A percentile compares a stretch with the other conserved stretches of the same genome.
Evolutionary conservation across 305 asterid genomes (phyloP).

Genomic region (Rubia tinctorum): DNA sequence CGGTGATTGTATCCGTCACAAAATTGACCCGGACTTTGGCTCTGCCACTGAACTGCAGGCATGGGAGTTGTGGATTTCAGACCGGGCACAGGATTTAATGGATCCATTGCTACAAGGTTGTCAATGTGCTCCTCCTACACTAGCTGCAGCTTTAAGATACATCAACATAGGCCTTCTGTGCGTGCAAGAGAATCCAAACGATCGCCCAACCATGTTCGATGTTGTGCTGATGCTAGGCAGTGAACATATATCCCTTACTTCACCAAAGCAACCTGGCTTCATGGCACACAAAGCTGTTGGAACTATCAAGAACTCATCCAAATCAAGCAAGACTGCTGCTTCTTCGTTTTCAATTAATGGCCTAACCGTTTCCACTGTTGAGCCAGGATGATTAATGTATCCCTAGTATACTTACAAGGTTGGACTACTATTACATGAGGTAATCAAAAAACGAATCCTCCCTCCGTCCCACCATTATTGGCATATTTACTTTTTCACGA

Average conservation of each 20-base stretch:
- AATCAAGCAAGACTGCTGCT: neutral
- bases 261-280: slow-evolving; percentile 41
- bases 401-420: neutral
- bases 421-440: no score
- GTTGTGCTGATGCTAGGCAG: slow-evolving; percentile 32
- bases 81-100: slow-evolving; percentile 28
- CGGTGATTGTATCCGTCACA: no score
- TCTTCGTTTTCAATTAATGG: slow-evolving; percentile 25
- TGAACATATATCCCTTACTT: slow-evolving; percentile 29
- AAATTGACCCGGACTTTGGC: no score
- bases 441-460: no score
- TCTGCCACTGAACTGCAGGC: slow-evolving; percentile 21
- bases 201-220: slow-evolving; percentile 36
- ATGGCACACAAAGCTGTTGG: neutral
- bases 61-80: slow-evolving; percentile 39
- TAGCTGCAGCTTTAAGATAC: slow-evolving; percentile 22
- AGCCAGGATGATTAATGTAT: slow-evolving; percentile 24
- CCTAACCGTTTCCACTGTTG: slow-evolving; percentile 26
- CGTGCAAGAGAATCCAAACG: slow-evolving; percentile 37
- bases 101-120: slow-evolving; percentile 27
- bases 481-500: no score
- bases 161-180: slow-evolving; percentile 41
- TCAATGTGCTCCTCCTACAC: neutral
- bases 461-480: no score
- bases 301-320: neutral